phyloP scores from a whole-genome alignment of 140 eudicot species.

The Ambrosia hybrid region DNA sequence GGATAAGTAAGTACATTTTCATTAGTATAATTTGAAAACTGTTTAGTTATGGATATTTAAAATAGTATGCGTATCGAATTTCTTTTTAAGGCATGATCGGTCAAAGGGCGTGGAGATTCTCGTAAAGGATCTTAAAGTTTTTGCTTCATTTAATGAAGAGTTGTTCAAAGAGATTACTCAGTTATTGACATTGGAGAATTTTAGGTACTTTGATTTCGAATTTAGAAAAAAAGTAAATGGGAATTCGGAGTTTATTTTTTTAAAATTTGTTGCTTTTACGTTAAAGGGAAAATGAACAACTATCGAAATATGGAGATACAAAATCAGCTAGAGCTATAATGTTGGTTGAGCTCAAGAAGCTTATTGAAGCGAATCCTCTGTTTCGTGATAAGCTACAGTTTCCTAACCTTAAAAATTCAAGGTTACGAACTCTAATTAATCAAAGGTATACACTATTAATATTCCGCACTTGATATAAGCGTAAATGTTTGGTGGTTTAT shows the following conservation, averaged over 20 bases:
- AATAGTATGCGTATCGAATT: not conserved
- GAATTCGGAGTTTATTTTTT: not conserved
- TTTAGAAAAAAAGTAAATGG: not conserved
- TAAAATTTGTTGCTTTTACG: not conserved
- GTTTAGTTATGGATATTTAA: not conserved
- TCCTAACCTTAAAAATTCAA: constrained; percentile 85
- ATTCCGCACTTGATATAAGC: not conserved
- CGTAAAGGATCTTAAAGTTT: constrained; percentile 94
- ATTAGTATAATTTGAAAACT: not conserved
- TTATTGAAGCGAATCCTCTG: constrained; percentile 91
- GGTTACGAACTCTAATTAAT: constrained; percentile 83
- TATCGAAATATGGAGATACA: constrained; percentile 96
- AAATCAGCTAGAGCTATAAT: constrained; percentile 92
- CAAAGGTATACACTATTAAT: constrained; percentile 59
- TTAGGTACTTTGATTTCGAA: constrained; percentile 50
- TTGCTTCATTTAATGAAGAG: constrained; percentile 90
- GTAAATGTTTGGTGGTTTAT: not conserved
- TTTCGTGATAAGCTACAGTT: constrained; percentile 89
- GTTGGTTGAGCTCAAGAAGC: constrained; percentile 95
- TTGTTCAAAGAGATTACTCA: constrained; percentile 94
- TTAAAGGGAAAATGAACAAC: constrained; percentile 84
- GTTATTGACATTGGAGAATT: constrained; percentile 79
- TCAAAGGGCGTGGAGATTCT: constrained; percentile 87
- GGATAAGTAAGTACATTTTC: constrained; percentile 65
- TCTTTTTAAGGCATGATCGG: constrained; percentile 64